Percentiles rank a stretch among this genome's conserved stretches.
These are phyloP conservation scores for Solanum pinnatisectum DNA, from an alignment of 257 asterid genomes.

Conservation along the genomic window DNA sequence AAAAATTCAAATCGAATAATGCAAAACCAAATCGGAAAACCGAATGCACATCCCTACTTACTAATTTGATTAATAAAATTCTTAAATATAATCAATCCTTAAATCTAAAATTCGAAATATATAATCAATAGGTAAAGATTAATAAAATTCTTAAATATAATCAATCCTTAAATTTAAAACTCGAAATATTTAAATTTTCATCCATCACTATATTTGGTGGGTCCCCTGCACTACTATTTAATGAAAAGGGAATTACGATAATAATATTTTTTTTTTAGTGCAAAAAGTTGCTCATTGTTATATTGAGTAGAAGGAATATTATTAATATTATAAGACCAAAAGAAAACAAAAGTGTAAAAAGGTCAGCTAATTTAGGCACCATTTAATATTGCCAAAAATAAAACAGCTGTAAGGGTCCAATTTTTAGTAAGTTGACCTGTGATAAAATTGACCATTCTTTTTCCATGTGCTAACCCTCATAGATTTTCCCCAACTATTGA, in stretches of 20 bases:
- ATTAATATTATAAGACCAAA: not conserved
- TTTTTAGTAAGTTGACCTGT: not conserved
- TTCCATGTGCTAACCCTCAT: not conserved
- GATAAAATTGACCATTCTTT: not conserved
- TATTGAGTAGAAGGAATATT: not conserved
- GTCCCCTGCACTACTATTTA: not conserved
- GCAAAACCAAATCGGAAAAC: no score
- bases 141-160: no score
- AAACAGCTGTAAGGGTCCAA: conserved; percentile 1
- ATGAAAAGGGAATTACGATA: not conserved
- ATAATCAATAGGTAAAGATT: no score
- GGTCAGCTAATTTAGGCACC: not conserved
- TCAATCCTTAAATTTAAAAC: no score
- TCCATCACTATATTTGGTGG: not conserved
- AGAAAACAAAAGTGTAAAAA: not conserved
- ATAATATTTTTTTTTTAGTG: not conserved
- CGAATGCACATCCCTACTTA: no score
- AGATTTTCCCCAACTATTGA: not conserved
- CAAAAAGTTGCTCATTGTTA: not conserved
- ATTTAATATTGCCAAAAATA: not conserved
- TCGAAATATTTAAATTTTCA: no score
- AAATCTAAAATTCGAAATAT: no score
- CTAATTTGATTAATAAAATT: no score
- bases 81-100: no score
- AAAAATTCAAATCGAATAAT: no score